Base-by-base conservation (phyloP, 306 rosid genomes). In the Alnus glutinosa region DNA sequence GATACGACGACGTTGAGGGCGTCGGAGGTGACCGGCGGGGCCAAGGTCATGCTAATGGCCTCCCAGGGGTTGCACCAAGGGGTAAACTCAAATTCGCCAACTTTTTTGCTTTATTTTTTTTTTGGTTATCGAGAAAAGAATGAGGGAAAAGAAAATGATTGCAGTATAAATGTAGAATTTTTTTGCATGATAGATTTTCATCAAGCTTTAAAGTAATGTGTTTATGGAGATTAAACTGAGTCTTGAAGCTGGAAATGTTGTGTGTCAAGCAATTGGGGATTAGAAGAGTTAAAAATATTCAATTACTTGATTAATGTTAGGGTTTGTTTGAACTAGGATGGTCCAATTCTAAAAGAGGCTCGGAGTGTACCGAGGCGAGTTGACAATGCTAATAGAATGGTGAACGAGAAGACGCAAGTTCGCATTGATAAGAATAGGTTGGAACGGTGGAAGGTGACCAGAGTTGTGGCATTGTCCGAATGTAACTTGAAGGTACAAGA, bases 21-120 rank as follows among this genome's bases (percentile, higher is more conserved):
- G 23, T 89, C 89, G 39, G 90, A 86, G 16, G 64, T 94, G 85
- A 71, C 73, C 37, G 84, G 85, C 84, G 97, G 97, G 4, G 85
- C 97, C 69, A 92, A 89, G 83, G 64, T 94, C 73, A 94, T 94
- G 98, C 97, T 94, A 81, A 79, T 94, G 86, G 97, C 98, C 77
- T 88, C 97, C 55, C 91, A 91, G 89, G 97, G 97, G 44, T 89
- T 94, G 83, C 89, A 91, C 77, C 98, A 94, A 91, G 98, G 98
- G 97, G 98, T 94, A 92, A 42, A 42, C 42, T 79, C 8, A 46
- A 49, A 49, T 52, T 62, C 4, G 3, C 48, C 64, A 32, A 13
- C 73, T 81, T 78, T 74, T 62, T 73, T 79, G 64, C 46, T 70
- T 16, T 79, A 2, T 18, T 67, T 67, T 16, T 8, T 67, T 30